Evolutionary conservation across 768 basidiomycete genomes (phyloP), one percentile per base, ranked within the genome.

Genomic region (Austroboletus eburneus): DNA sequence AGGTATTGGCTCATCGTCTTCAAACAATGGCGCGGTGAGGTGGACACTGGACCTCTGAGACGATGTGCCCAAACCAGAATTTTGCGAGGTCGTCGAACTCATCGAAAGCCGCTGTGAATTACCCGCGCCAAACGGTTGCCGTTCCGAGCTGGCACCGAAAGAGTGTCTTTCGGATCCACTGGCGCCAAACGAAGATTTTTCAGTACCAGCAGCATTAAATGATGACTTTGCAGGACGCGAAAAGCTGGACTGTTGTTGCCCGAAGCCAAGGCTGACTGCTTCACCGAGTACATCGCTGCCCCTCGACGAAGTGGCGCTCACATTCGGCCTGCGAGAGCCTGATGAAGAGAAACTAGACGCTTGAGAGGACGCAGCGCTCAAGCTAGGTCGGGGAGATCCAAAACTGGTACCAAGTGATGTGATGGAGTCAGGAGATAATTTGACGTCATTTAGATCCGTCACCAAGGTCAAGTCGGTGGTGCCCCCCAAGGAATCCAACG

Each of bases 291-390:
- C 38, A 25, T 63, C 62, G 3, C 25, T 27, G 25, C 46, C 60
- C 34, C 48, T 56, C 21, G 61, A 58, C 6, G 59, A 50, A 16
- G 43, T 14, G 7, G 54, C 33, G 22, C 49, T 49, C n/a, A 64
- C 35, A 46, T 55, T 65, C 18, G 49, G 47, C 23, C 49, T 49
- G 33, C 57, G 66, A 14, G 58, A 61, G 6, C 59, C 57, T 18
- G 49, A 45, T 3, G 65, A 54, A 33, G 51, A 52, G 25, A 65
- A 61, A 29, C 43, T 63, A 9, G 61, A 56, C 5, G 58, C 29
- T n/a, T 65, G 63, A 30, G 65, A 65, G 21, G 63, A 67, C 14
- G 48, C 49, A 0, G 57, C 55, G 29, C 65, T 65, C 21, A 64
- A 14, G 22, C 46, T 67, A 22, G 59, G 62, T 36, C 43, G 49